A percentile compares a stretch with the other conserved stretches of the same genome.
phyloP scores from a whole-genome alignment of 2,329 filamentous ascomycete species.

The Phaeosphaeria sp. region DNA sequence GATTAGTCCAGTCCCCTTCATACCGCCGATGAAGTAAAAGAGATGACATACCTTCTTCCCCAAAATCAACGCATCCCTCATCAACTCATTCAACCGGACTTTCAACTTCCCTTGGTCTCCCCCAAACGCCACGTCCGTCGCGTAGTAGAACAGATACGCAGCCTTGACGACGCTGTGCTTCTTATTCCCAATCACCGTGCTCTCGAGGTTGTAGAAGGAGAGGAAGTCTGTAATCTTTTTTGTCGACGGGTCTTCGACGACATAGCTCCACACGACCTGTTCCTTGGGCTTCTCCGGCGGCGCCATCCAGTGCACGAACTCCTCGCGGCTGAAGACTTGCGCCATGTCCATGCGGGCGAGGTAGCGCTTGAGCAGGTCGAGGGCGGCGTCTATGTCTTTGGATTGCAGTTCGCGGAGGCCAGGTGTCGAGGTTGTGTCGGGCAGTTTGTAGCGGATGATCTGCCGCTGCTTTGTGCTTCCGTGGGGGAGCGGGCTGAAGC shows the following conservation, averaged over 20 bases:
- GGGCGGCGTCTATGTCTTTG: slow-evolving; percentile 79
- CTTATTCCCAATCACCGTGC: slow-evolving; percentile 82
- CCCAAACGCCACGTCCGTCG: slow-evolving; percentile 76
- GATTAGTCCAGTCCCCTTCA: slow-evolving; percentile 6
- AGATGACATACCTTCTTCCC: slow-evolving; percentile 73
- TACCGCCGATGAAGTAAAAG: no score
- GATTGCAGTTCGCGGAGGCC: slow-evolving; percentile 82
- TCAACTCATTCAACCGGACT: slow-evolving; percentile 78
- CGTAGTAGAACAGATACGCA: slow-evolving; percentile 98
- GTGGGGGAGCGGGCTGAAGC: slow-evolving; percentile 86
- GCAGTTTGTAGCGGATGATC: slow-evolving; percentile 83
- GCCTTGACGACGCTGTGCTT: slow-evolving; percentile 83
- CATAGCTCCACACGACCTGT: slow-evolving; percentile 92
- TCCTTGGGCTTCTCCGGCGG: slow-evolving; percentile 65
- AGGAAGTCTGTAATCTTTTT: slow-evolving; percentile 94
- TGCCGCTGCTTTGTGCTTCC: slow-evolving; percentile 87
- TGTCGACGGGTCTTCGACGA: slow-evolving; percentile 74
- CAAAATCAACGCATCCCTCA: slow-evolving; percentile 85
- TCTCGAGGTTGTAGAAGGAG: slow-evolving; percentile 95
- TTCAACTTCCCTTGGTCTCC: slow-evolving; percentile 68
- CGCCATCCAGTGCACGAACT: slow-evolving; percentile 87
- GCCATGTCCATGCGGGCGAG: slow-evolving; percentile 82
- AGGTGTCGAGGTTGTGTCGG: slow-evolving; percentile 72
- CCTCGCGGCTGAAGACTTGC: slow-evolving; percentile 79
- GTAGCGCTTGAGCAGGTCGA: slow-evolving; percentile 77